Conservation (phyloP, 2,329 filamentous ascomycete species). For the Ophiostoma sp. region DNA sequence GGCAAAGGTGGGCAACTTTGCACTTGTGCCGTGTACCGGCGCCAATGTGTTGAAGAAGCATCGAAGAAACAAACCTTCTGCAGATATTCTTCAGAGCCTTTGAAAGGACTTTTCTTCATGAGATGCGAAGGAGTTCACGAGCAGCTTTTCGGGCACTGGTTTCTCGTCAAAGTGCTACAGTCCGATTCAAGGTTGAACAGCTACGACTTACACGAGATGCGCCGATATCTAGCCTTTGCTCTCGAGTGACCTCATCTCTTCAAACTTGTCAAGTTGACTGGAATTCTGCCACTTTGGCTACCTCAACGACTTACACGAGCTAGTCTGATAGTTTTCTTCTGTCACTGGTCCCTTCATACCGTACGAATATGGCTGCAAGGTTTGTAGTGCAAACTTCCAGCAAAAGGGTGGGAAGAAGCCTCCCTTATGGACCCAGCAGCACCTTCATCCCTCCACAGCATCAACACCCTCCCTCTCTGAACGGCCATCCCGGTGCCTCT, state of each 20-base stretch:
- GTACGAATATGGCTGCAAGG: background rate
- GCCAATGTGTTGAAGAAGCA: background rate
- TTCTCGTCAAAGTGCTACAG: no score
- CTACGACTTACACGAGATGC: background rate
- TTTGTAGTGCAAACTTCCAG: background rate
- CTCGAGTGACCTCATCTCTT: background rate
- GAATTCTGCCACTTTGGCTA: slow-evolving; percentile 7
- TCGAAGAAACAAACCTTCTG: background rate
- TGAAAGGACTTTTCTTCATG: background rate
- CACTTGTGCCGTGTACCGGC: background rate
- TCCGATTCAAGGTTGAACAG: background rate
- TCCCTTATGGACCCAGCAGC: slow-evolving; percentile 9
- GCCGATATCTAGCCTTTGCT: background rate
- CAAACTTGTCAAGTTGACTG: slow-evolving; percentile 6
- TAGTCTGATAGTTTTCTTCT: background rate
- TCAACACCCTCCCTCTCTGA: slow-evolving; percentile 20
- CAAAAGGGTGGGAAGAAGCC: slow-evolving; percentile 10
- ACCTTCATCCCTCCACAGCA: slow-evolving; percentile 16
- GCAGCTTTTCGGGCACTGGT: background rate
- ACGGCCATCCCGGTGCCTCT: background rate
- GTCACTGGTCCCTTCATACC: background rate
- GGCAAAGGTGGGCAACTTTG: background rate
- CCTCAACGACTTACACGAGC: slow-evolving; percentile 1
- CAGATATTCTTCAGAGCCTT: background rate
- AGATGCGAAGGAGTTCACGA: background rate